Evolutionary conservation across 2,329 filamentous ascomycete genomes (phyloP).

Genomic region (Aspergillus aculeatus): DNA sequence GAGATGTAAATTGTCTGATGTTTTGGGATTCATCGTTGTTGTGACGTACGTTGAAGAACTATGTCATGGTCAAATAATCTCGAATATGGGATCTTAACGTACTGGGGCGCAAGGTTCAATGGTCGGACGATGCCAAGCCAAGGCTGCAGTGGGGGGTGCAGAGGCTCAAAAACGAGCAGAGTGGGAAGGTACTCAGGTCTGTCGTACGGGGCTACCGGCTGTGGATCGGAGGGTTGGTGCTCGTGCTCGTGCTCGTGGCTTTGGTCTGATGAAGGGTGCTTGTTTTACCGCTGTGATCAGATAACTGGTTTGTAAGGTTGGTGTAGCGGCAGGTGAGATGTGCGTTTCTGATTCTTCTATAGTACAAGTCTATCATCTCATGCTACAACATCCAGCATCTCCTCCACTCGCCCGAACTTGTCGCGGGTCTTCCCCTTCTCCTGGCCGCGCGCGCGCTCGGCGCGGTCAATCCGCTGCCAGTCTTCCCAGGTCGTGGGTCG

Average conservation of each 20-base stretch:
- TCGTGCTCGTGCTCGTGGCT: no score
- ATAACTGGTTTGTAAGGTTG: no score
- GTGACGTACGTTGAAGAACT: no score
- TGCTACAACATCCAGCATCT: constrained; percentile 54
- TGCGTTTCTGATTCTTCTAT: not conserved
- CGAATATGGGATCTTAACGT: not conserved
- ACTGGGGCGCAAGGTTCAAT: not conserved
- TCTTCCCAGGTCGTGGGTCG: constrained; percentile 75
- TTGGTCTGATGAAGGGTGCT: no score
- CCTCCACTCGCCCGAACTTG: constrained; percentile 57
- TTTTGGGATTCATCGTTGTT: no score
- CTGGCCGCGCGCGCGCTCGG: constrained; percentile 67
- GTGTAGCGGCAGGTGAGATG: not conserved
- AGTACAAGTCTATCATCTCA: constrained; percentile 15
- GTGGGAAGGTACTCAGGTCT: not conserved
- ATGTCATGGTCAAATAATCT: not conserved
- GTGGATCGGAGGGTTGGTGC: no score
- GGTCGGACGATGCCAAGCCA: not conserved
- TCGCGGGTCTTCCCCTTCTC: constrained; percentile 73
- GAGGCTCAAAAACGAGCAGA: not conserved
- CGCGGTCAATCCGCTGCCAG: constrained; percentile 81
- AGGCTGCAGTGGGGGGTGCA: not conserved
- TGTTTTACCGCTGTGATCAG: no score
- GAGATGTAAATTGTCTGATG: no score
- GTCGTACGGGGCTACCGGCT: no score